Percentiles rank a stretch among this genome's conserved stretches.
These are phyloP conservation scores for Chlorociboria aeruginascens DNA, from an alignment of 495 filamentous ascomycete species.

Conservation along the genomic window DNA sequence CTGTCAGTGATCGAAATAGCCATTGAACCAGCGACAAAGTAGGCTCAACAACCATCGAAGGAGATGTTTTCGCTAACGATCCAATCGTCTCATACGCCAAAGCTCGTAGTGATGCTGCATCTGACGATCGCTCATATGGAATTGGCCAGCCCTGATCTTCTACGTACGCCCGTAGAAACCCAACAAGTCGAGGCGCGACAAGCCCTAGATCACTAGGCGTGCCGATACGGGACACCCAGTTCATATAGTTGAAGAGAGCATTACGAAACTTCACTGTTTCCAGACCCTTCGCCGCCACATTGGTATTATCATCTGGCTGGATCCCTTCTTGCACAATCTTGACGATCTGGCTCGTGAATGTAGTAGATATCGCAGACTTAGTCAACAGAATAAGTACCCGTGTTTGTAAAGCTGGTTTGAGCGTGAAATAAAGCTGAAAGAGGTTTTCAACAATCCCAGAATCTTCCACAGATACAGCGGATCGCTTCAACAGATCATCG, in stretches of 20 bases:
- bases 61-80: conserved; percentile 50
- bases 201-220: conserved; percentile 41
- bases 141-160: conserved; percentile 76
- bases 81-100: conserved; percentile 80
- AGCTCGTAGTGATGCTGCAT: conserved; percentile 54
- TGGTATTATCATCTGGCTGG: conserved; percentile 30
- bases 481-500: conserved; percentile 76
- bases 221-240: conserved; percentile 73
- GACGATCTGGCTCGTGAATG: conserved; percentile 50
- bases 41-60: conserved; percentile 36
- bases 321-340: conserved; percentile 57
- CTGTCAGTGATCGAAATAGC: conserved; percentile 71
- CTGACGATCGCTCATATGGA: conserved; percentile 38
- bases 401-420: conserved; percentile 58
- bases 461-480: conserved; percentile 60
- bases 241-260: conserved; percentile 79
- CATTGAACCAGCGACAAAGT: conserved; percentile 54
- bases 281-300: conserved; percentile 41
- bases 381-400: conserved; percentile 62
- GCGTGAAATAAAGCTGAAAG: conserved; percentile 59
- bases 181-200: conserved; percentile 60
- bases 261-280: conserved; percentile 63
- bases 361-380: conserved; percentile 58
- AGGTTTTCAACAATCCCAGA: conserved; percentile 45
- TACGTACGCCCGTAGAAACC: conserved; percentile 61